Base-by-base conservation (phyloP, 441 rosid genomes). In the Mallotus repandus region DNA sequence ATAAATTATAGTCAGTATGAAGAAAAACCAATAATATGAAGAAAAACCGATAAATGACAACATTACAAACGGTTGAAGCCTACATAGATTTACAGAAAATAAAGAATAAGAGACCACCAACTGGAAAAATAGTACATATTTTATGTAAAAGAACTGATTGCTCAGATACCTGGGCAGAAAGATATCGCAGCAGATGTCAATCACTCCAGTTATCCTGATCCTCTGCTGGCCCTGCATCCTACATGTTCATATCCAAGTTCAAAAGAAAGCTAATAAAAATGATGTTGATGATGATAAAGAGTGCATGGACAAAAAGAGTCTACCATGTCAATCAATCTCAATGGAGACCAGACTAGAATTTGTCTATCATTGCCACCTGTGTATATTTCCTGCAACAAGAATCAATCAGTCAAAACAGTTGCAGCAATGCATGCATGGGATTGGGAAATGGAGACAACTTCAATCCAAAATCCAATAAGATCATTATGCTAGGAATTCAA, bases 341-440 rank as follows among this genome's bases (percentile, higher is more conserved):
- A 50, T 46, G 97, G 93, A 73, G 96, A 91, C 99, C 99, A 95
- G 25, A 89, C 96, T 53, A 92, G 93, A 80, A 92, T 95, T 79
- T 92, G 90, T 76, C 92, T 82, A 81, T 92, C 97, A 73, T 73
- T 84, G 59, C 98, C 90, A 38, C 98, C 92, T 2, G 98, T 88
- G 85, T 91, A 95, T 63, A 95, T 80, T 82, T 95, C 98, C 97
- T 91, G 86, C 35, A 72, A 68, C 48, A 68, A 59, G 67, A 72
- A 72, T 50, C 53, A 69, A 52, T 58, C 74, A 70, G 56, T n/a
- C 66, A 68, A 2, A 77, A 73, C 35, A 64, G 53, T 15, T 41
- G 59, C 66, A 15, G 32, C 66, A 64, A 56, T 54, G 62, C 4
- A 45, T 50, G 29, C 15, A 48, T 18, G 32, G n/a, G 62, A 61